Conservation (phyloP, 2,329 filamentous ascomycete species). For the Annulohypoxylon truncatum region DNA sequence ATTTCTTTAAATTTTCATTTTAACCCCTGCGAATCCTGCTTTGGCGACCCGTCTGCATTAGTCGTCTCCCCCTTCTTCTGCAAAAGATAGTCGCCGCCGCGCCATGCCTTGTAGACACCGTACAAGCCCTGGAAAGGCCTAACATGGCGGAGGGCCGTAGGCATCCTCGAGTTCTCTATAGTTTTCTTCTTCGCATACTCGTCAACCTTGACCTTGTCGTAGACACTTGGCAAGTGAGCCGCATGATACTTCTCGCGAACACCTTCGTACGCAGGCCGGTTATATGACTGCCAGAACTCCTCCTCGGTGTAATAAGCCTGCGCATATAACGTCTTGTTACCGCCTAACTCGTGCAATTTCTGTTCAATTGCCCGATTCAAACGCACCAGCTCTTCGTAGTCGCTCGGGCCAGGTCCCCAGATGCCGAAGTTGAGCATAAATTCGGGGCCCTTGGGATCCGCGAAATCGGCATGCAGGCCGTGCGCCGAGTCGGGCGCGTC, state of each 20-base stretch:
- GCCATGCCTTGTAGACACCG: constrained; percentile 59
- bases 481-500: constrained; percentile 56
- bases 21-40: neutral
- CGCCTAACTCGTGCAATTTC: constrained; percentile 67
- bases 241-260: constrained; percentile 70
- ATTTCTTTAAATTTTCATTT: no score
- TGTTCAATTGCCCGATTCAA: constrained; percentile 71
- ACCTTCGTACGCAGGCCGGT: constrained; percentile 67
- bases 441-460: constrained; percentile 52
- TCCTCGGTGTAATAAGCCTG: constrained; percentile 75
- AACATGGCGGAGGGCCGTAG: constrained; percentile 48
- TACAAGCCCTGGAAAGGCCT: constrained; percentile 60
- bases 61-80: constrained; percentile 45
- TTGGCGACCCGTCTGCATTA: neutral
- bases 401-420: constrained; percentile 64
- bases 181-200: constrained; percentile 51
- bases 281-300: constrained; percentile 76
- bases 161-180: constrained; percentile 50
- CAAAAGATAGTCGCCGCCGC: constrained; percentile 61
- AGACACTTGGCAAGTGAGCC: constrained; percentile 69
- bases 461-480: constrained; percentile 62
- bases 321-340: constrained; percentile 78
- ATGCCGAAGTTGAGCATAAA: constrained; percentile 70
- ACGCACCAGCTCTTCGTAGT: constrained; percentile 59
- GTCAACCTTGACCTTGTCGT: constrained; percentile 73